A percentile compares a stretch with the other conserved stretches of the same genome.
phyloP scores from a whole-genome alignment of 257 asterid genomes.

The Solanum chilense region DNA sequence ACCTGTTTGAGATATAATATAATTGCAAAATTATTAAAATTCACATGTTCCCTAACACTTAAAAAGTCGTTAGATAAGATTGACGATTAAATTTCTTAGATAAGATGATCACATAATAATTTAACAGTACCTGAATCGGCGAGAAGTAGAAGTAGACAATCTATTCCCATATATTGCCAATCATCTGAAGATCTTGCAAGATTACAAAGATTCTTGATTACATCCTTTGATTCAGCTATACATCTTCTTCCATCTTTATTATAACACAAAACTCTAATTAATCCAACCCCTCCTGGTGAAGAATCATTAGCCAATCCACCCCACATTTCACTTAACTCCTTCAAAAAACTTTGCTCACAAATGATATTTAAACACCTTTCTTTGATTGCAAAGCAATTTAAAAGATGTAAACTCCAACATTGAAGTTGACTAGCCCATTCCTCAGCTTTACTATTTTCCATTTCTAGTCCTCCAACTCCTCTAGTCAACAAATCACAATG shows the following conservation, averaged over 20 bases:
- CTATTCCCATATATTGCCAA: conserved; percentile 82
- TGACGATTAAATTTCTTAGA: neutral
- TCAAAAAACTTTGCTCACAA: conserved; percentile 36
- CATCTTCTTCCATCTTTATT: conserved; percentile 44
- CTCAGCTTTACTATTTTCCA: conserved; percentile 64
- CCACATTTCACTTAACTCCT: conserved; percentile 57
- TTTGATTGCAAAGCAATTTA: conserved; percentile 65
- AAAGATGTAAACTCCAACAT: conserved; percentile 72
- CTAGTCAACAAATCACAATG: conserved; percentile 49
- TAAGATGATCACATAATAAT: neutral
- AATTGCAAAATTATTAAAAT: no score
- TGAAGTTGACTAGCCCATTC: conserved; percentile 89
- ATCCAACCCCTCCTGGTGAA: conserved; percentile 63
- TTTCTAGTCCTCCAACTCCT: conserved; percentile 55
- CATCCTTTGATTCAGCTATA: conserved; percentile 32
- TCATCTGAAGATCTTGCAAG: conserved; percentile 70
- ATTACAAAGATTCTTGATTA: conserved; percentile 47
- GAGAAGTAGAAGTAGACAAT: conserved; percentile 64
- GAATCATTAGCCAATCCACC: conserved; percentile 54
- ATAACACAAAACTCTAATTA: conserved; percentile 56
- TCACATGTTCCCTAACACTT: neutral
- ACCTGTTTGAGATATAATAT: neutral
- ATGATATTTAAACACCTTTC: conserved; percentile 43
- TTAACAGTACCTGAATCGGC: conserved; percentile 33
- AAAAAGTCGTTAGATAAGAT: neutral